These are phyloP conservation scores for Lachnellula suecica DNA, from an alignment of 2,329 filamentous ascomycete genomes.

Conservation along the genomic window DNA sequence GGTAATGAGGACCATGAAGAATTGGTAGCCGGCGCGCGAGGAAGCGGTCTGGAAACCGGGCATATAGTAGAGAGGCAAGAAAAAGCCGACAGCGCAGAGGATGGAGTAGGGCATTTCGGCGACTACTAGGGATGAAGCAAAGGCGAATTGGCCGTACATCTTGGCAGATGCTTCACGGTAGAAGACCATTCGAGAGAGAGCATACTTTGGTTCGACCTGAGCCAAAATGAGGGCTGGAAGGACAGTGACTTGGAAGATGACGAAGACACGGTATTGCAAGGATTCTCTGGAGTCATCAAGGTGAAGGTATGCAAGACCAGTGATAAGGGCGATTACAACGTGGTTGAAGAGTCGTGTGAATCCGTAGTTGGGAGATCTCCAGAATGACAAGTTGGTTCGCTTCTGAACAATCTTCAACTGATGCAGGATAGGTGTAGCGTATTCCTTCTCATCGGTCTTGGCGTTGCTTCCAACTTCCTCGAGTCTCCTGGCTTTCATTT, in stretches of 20 bases:
- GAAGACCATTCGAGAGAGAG: conserved; percentile 76
- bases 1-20: conserved; percentile 80
- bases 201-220: conserved; percentile 83
- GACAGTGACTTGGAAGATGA: conserved; percentile 87
- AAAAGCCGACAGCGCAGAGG: conserved; percentile 78
- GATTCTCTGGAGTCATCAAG: conserved; percentile 74
- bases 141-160: conserved; percentile 80
- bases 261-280: conserved; percentile 83
- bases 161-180: conserved; percentile 85
- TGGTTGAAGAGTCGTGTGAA: conserved; percentile 88
- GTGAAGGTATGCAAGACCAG: conserved; percentile 76
- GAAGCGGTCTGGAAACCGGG: conserved; percentile 66
- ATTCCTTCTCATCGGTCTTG: conserved; percentile 63
- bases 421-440: conserved; percentile 75
- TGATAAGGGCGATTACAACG: conserved; percentile 73
- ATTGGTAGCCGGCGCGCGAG: conserved; percentile 77
- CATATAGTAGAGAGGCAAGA: conserved; percentile 81
- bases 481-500: conserved; percentile 52
- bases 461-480: conserved; percentile 39
- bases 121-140: conserved; percentile 74
- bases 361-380: conserved; percentile 84
- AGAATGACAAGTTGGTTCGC: conserved; percentile 77
- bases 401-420: conserved; percentile 75
- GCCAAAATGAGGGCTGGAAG: conserved; percentile 80
- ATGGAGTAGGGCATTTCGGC: conserved; percentile 84